Percentiles rank a stretch among this genome's conserved stretches.
Evolutionary conservation across 345 rosid genomes (phyloP).

Genomic region (Carallia pectinifolia): DNA sequence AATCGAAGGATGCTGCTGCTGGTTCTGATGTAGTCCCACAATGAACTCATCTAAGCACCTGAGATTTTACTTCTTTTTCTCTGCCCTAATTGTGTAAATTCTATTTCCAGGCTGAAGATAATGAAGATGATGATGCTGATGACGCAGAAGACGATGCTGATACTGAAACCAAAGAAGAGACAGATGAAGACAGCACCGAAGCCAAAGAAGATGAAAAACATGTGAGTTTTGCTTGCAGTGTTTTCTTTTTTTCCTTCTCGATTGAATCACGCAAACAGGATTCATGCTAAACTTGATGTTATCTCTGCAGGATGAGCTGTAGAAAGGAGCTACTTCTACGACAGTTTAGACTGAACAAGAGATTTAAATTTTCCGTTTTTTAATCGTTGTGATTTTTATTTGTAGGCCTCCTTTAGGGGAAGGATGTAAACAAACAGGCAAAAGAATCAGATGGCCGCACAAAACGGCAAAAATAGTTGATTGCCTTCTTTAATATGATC

Average conservation of each 20-base stretch:
- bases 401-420: too few species aligned
- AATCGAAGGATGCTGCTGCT: constrained; percentile 54
- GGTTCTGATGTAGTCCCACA: constrained; percentile 71
- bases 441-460: too few species aligned
- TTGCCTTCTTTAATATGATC: too few species aligned
- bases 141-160: constrained; percentile 46
- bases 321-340: constrained; percentile 25
- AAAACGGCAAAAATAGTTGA: too few species aligned
- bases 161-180: constrained; percentile 41
- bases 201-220: constrained; percentile 37
- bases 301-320: constrained; percentile 73
- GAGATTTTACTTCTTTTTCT: background rate
- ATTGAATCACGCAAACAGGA: background rate
- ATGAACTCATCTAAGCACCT: background rate
- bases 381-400: too few species aligned
- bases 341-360: background rate
- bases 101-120: constrained; percentile 63
- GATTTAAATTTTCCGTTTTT: background rate
- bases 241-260: background rate
- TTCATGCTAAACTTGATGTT: background rate
- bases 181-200: constrained; percentile 28
- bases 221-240: constrained; percentile 22
- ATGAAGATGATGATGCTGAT: constrained; percentile 41
- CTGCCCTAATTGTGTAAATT: constrained; percentile 1
- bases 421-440: too few species aligned